phyloP scores from a whole-genome alignment of 2,329 filamentous ascomycete genomes.

The Emergomyces africanus region DNA sequence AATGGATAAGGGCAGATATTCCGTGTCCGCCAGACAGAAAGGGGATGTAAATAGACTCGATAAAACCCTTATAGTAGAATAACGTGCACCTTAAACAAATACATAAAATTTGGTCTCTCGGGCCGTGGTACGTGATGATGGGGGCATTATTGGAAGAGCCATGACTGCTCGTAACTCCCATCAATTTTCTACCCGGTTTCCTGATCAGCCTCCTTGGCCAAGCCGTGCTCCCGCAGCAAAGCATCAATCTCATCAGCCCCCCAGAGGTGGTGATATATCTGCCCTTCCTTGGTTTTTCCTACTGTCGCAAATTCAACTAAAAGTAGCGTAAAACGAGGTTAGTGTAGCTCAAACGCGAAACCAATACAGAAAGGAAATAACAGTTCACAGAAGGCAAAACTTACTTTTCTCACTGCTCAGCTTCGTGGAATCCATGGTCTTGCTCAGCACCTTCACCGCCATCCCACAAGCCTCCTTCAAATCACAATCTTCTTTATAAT shows the following conservation, averaged over 20 bases:
- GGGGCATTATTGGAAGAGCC: neutral
- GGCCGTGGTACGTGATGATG: neutral
- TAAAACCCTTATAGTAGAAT: neutral
- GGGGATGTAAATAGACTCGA: neutral
- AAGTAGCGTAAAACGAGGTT: conserved; percentile 1
- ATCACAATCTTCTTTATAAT: conserved; percentile 97
- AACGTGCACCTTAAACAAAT: neutral
- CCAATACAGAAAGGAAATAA: neutral
- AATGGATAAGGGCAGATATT: neutral
- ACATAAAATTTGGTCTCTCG: neutral
- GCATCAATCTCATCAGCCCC: conserved; percentile 91
- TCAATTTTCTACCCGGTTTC: conserved; percentile 38
- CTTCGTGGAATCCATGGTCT: conserved; percentile 99
- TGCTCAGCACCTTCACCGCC: conserved; percentile 97
- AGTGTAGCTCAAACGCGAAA: neutral
- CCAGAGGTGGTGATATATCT: conserved; percentile 98
- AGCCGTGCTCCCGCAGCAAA: conserved; percentile 84
- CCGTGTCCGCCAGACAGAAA: neutral
- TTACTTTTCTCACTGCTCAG: conserved; percentile 97
- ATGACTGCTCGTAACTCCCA: neutral
- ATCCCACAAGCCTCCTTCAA: conserved; percentile 93
- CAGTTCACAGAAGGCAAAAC: conserved; percentile 22
- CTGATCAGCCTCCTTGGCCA: conserved; percentile 68
- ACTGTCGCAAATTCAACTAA: conserved; percentile 96
- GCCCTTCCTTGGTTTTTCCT: conserved; percentile 84